Conservation (phyloP, 768 basidiomycete species). For the Leccinum aurantiacum region DNA sequence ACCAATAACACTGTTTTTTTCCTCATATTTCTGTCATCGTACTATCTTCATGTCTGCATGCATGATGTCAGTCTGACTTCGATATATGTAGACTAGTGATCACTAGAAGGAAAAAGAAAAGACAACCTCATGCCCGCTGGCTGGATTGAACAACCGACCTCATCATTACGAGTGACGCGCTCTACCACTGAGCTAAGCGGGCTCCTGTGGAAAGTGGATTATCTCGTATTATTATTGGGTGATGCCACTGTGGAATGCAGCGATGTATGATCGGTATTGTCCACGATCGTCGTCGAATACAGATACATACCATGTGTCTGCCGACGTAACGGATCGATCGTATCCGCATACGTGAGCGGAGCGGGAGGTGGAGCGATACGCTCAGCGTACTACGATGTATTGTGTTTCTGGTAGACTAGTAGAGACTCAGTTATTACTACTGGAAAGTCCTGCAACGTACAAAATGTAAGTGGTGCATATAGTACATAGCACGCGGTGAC, state of each 20-base stretch:
- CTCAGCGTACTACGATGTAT: neutral
- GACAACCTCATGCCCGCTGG: conserved; percentile 35
- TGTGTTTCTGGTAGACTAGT: neutral
- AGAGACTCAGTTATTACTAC: neutral
- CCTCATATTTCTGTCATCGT: neutral
- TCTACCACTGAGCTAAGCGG: conserved; percentile 14
- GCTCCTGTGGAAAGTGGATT: neutral
- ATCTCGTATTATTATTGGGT: neutral
- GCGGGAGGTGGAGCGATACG: neutral
- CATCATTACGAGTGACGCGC: conserved; percentile 35
- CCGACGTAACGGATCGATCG: neutral
- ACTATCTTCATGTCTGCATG: neutral
- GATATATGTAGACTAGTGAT: too few species aligned
- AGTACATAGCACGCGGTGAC: neutral
- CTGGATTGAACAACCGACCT: conserved; percentile 49
- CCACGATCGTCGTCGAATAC: neutral
- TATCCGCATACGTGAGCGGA: neutral
- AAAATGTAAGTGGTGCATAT: neutral
- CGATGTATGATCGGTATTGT: neutral
- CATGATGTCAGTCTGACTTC: neutral
- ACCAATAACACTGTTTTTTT: neutral
- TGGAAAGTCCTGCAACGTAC: neutral
- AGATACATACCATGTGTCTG: too few species aligned
- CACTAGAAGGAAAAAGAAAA: too few species aligned
- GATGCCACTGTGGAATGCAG: neutral